Evolutionary conservation across 768 basidiomycete species (phyloP), one percentile per base, ranked within the genome.

Genomic region (Galerina marginata): DNA sequence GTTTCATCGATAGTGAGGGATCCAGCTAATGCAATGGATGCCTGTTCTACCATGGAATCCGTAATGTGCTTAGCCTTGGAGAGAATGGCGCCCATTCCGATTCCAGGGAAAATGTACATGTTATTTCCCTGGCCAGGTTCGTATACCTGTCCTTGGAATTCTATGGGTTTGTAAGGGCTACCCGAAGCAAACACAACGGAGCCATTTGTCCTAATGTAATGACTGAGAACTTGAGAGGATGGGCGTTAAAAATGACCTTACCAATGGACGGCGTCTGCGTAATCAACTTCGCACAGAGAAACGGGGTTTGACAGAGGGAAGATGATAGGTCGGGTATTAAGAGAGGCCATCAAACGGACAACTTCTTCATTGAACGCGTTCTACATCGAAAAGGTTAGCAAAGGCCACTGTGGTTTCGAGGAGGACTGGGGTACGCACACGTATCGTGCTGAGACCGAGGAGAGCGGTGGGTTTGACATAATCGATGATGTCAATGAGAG

Each of bases 41-140:
- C 83, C 54, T 84, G 83, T 64, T 91, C 88, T 47, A 93, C 80
- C 86, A 93, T 90, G 10, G 74, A 69, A 57, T 89, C 86, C 16
- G 91, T 89, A 54, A 92, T 79, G 55, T 81, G 83, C 14, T 71
- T 77, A 2, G 88, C 81, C 64, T 83, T 80, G 62, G 84, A 77
- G 44, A 90, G 75, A 65, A 89, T 85, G 9, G 83, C 67, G 4
- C 89, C 89, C 60, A 90, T 74, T 1, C 89, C 90, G 58, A 91
- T 74, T 15, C 82, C 81, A 15, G 82, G 83, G 73, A 85, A 86
- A 65, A 86, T 85, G 72, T 87, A 87, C 87, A 91, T 89, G 74
- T 92, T 93, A 73, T 93, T 93, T 9, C 90, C 90, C 71, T 93
- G 91, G 0, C 88, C 89, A 1, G 91, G 84, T 62, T 88, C 86